These are phyloP conservation scores for Pleurostoma richardsiae DNA, from an alignment of 2,329 filamentous ascomycete species.

Conservation along the genomic window DNA sequence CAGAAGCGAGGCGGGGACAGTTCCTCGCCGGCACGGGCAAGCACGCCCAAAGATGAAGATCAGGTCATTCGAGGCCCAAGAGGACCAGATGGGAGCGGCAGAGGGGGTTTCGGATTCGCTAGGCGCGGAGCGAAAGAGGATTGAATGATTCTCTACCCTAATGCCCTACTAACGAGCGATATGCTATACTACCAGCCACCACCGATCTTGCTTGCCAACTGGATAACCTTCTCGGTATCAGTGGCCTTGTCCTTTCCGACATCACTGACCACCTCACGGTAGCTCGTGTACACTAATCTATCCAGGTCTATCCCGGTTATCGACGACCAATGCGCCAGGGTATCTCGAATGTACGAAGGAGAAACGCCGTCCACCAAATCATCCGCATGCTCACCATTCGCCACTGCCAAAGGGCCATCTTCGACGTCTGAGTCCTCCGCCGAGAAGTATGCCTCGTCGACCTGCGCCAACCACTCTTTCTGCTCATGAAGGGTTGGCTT, in stretches of 20 bases:
- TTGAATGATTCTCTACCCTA: slow-evolving; percentile 27
- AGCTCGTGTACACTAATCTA: slow-evolving; percentile 78
- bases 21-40: slow-evolving; percentile 30
- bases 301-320: slow-evolving; percentile 66
- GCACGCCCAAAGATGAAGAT: slow-evolving; percentile 53
- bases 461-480: slow-evolving; percentile 75
- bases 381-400: slow-evolving; percentile 20
- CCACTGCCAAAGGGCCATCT: slow-evolving; percentile 16
- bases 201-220: slow-evolving; percentile 84
- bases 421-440: slow-evolving; percentile 48
- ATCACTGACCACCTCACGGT: slow-evolving; percentile 88
- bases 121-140: slow-evolving; percentile 52
- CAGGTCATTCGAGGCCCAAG: slow-evolving; percentile 69
- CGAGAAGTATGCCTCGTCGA: slow-evolving; percentile 90
- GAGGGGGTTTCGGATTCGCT: slow-evolving; percentile 74
- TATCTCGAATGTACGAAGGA: slow-evolving; percentile 58
- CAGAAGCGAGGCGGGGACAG: slow-evolving; percentile 37
- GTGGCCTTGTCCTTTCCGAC: slow-evolving; percentile 71
- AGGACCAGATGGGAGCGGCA: slow-evolving; percentile 72
- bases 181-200: slow-evolving; percentile 71
- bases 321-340: slow-evolving; percentile 70
- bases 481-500: slow-evolving; percentile 73
- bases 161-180: no score
- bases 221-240: slow-evolving; percentile 77
- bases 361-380: slow-evolving; percentile 61